A percentile compares a stretch with the other conserved stretches of the same genome.
Evolutionary conservation across 2,329 filamentous ascomycete genomes (phyloP).

Genomic region (Ophiostoma triangulosporum): DNA sequence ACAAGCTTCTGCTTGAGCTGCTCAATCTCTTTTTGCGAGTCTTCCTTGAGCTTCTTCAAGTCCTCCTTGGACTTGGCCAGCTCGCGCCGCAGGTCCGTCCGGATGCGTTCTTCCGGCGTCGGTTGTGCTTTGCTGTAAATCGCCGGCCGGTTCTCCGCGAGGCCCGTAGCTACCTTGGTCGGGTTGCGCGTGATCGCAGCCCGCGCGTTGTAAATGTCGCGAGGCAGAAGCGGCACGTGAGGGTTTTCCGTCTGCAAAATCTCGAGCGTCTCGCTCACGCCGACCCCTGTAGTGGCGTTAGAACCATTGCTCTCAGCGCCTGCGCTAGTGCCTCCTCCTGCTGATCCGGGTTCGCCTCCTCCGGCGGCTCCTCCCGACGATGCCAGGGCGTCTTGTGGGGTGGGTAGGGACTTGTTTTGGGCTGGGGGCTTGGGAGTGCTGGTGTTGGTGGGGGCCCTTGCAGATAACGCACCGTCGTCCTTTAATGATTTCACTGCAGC

Average conservation of each 20-base stretch:
- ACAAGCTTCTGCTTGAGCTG: constrained; percentile 44
- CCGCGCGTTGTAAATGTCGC: constrained; percentile 55
- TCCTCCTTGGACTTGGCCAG: constrained; percentile 45
- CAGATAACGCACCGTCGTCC: constrained; percentile 41
- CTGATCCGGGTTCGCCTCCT: background rate
- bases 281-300: constrained; percentile 35
- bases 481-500: constrained; percentile 53
- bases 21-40: constrained; percentile 44
- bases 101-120: constrained; percentile 49
- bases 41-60: constrained; percentile 39
- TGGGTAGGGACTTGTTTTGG: constrained; percentile 8
- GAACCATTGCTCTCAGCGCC: constrained; percentile 10
- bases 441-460: constrained; percentile 5
- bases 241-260: constrained; percentile 52
- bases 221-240: constrained; percentile 46
- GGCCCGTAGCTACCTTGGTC: constrained; percentile 43
- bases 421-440: constrained; percentile 4
- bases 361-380: background rate
- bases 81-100: constrained; percentile 46
- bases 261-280: constrained; percentile 52
- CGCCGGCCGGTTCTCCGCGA: constrained; percentile 47
- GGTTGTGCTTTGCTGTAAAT: constrained; percentile 54
- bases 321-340: background rate
- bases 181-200: constrained; percentile 55
- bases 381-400: background rate